Evolutionary conservation across 768 basidiomycete genomes (phyloP), one percentile per base, ranked within the genome.

Genomic region (Favolaschia claudopus): DNA sequence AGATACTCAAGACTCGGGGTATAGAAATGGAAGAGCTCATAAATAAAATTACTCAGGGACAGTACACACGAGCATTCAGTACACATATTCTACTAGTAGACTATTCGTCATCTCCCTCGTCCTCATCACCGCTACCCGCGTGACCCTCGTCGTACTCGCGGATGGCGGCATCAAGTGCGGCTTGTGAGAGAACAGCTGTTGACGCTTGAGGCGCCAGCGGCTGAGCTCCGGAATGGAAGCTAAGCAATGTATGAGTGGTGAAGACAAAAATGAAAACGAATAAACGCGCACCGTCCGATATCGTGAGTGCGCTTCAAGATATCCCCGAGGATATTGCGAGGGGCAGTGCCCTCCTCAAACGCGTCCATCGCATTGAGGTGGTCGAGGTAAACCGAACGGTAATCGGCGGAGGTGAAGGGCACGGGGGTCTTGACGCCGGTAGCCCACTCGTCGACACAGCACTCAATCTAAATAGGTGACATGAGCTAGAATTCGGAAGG

Each of bases 401-500:
- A 68, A 13, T 55, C 53, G 17, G 34, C 49, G 0, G 68, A 38
- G 5, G 59, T 62, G 38, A 60, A 64, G 3, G 61, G 45, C 36
- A 69, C 55, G 14, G 52, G 52, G 8, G 61, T 55, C 14, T 58
- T 43, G 45, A 59, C 55, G 33, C 67, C 67, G 1, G 63, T 67
- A 7, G 51, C 43, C 66, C 66, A 69, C 36, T 69, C 57, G 42
- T 69, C 66, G 32, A 69, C 55, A 32, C 63, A 58, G 38, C 57
- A 59, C 39, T 69, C 67, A 37, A 69, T 59, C 67, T 69, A 50
- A 15, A 29, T 28, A 7, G 7, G 15, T 17, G 3, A 25, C 12
- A 24, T 28, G 20, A 4, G 19, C 17, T 14, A 32, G 34, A 24
- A 22, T 31, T 32, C n/a, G 32, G 19, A 33, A 25, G 9, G 9